A percentile compares a stretch with the other conserved stretches of the same genome.
Evolutionary conservation across 805 yeast species (phyloP).

Genomic region (Saccharomycopsis fermentans): DNA sequence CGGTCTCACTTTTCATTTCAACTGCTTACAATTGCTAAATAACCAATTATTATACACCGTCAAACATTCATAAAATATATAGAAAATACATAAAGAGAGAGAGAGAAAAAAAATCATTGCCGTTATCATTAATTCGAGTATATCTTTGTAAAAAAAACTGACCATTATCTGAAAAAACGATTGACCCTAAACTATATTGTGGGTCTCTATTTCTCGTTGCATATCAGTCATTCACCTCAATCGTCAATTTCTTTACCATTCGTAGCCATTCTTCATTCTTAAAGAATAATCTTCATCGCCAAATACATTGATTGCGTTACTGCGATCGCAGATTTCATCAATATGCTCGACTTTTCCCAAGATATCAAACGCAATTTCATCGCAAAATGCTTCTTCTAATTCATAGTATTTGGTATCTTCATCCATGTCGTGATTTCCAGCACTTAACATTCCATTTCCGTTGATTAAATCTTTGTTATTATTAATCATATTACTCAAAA

Average conservation of each 20-base stretch:
- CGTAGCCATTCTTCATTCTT: neutral
- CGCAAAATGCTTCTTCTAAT: slow-evolving; percentile 11
- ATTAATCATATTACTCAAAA: slow-evolving; percentile 1
- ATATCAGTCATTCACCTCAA: too few relatives aligned
- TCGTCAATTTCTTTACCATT: neutral
- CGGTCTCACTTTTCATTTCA: too few relatives aligned
- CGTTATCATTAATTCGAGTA: too few relatives aligned
- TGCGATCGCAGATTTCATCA: neutral
- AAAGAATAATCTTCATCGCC: neutral
- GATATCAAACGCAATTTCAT: slow-evolving; percentile 13
- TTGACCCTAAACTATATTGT: too few relatives aligned
- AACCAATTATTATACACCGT: neutral
- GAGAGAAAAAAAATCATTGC: neutral
- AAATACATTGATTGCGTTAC: neutral
- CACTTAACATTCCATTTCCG: neutral
- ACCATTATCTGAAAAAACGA: too few relatives aligned
- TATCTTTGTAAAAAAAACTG: too few relatives aligned
- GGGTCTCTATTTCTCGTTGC: too few relatives aligned
- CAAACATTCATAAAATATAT: too few relatives aligned
- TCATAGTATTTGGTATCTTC: slow-evolving; percentile 2
- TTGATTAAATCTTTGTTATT: slow-evolving; percentile 6
- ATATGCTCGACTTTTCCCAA: slow-evolving; percentile 9
- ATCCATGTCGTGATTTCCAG: neutral
- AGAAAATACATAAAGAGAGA: neutral
- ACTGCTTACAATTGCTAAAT: neutral